Evolutionary conservation across 2,329 filamentous ascomycete genomes (phyloP), one percentile per base, ranked within the genome.

Genomic region (Blastomyces emzantsi): DNA sequence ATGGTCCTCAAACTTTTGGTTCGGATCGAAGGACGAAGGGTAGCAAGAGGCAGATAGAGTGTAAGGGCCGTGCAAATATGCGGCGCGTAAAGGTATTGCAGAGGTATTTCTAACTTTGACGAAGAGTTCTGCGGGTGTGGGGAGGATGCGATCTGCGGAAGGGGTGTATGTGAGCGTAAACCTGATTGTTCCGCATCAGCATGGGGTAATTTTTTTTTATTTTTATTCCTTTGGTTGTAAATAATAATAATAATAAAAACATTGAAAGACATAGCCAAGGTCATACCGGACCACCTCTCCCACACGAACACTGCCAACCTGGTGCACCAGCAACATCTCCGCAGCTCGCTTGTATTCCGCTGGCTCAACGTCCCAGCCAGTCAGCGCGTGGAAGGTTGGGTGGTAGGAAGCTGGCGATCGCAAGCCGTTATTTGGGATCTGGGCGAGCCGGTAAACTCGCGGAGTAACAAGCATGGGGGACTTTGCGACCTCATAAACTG

Each of bases 11-110:
- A 89, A 87, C 73, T 90, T 92, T 68, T 82, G 80, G 76, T 96
- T 92, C 1, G 93, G 91, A 70, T 92, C 84, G 79, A 94, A 97
- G 57, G 82, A 85, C 19, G 89, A 83, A 0, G 93, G 91, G 70
- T 95, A 96, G 30, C 92, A 90, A 61, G 92, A 87, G 59, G 92
- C 88, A 71, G 91, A 92, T 47, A 97, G 83, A 0, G 88, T 95
- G 74, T 99, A 99, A 0, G 94, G 94, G 0, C 94, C 94, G 77
- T 97, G 94, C 62, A 99, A 88, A 74, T 97, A 99, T 63, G 94
- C 94, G 62, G 94, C 94, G 72, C 94, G 90, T 49, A 97, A 81
- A 19, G 94, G 90, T 67, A 96, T 90, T 64, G 90, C 89, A 49
- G 90, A 94, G 11, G 90, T 92, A 76, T 99, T 99, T 74, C 90